These are phyloP conservation scores for Cladosporium colombiae DNA, from an alignment of 2,329 filamentous ascomycete species.

Conservation along the genomic window DNA sequence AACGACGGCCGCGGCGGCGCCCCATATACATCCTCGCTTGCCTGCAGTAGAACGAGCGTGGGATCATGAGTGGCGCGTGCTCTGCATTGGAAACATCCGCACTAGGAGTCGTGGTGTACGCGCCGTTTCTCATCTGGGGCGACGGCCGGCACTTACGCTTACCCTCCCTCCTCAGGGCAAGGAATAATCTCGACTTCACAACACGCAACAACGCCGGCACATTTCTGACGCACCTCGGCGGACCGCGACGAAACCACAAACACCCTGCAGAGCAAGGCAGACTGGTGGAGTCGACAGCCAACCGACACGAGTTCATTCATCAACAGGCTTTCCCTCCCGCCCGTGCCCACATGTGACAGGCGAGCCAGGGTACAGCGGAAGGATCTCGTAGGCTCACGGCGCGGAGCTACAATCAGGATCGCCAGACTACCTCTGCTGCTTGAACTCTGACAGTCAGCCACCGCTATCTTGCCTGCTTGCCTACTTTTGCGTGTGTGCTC, in stretches of 20 bases:
- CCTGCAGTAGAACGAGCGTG: not conserved
- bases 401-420: constrained; percentile 11
- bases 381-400: constrained; percentile 6
- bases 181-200: not conserved
- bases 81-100: not conserved
- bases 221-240: not conserved
- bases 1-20: not conserved
- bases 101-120: not conserved
- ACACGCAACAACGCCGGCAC: not conserved
- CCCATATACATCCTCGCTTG: not conserved
- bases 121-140: constrained; percentile 8
- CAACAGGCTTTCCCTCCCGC: constrained; percentile 1
- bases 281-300: not conserved
- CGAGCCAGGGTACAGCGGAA: constrained; percentile 5
- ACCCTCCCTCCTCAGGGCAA: not conserved
- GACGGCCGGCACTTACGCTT: not conserved
- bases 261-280: not conserved
- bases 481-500: constrained; percentile 9
- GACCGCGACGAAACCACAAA: not conserved
- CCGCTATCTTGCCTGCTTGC: not conserved
- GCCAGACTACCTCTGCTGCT: constrained; percentile 1
- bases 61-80: not conserved
- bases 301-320: not conserved
- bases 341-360: constrained; percentile 8
- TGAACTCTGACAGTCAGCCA: constrained; percentile 11